phyloP scores from a whole-genome alignment of 2,329 filamentous ascomycete species.

The Aspergillus versicolor region DNA sequence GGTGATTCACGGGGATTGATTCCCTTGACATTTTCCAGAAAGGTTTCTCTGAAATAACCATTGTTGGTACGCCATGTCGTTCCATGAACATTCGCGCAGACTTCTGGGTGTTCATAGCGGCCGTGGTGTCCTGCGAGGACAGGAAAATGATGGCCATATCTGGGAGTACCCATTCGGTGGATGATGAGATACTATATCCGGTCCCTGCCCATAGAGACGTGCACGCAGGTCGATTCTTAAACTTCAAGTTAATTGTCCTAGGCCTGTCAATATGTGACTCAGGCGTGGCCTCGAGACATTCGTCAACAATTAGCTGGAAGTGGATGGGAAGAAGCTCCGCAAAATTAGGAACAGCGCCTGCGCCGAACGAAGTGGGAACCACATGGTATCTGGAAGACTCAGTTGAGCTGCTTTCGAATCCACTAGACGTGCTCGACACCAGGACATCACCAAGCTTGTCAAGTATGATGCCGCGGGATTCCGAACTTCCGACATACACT shows the following conservation, averaged over 20 bases:
- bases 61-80: conserved; percentile 44
- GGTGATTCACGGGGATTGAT: conserved; percentile 38
- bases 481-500: conserved; percentile 42
- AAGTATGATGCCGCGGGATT: conserved; percentile 42
- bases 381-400: conserved; percentile 49
- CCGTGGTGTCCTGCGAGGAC: conserved; percentile 34
- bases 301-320: conserved; percentile 49
- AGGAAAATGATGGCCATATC: conserved; percentile 49
- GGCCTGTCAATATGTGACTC: conserved; percentile 25
- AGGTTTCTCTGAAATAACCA: conserved; percentile 46
- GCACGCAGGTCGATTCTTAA: conserved; percentile 41
- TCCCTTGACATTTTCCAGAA: conserved; percentile 39
- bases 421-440: conserved; percentile 39
- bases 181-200: conserved; percentile 40
- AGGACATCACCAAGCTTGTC: conserved; percentile 50
- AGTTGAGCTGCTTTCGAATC: conserved; percentile 33
- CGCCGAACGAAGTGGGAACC: conserved; percentile 49
- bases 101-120: conserved; percentile 29
- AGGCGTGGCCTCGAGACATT: conserved; percentile 39
- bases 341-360: conserved; percentile 45
- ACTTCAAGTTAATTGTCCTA: conserved; percentile 35
- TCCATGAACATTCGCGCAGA: conserved; percentile 42
- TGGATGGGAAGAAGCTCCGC: conserved; percentile 50
- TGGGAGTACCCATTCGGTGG: conserved; percentile 43
- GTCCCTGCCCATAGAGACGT: conserved; percentile 38